Evolutionary conservation across 176 grass and related monocot genomes (phyloP).

Genomic region (Juncus inflexus): DNA sequence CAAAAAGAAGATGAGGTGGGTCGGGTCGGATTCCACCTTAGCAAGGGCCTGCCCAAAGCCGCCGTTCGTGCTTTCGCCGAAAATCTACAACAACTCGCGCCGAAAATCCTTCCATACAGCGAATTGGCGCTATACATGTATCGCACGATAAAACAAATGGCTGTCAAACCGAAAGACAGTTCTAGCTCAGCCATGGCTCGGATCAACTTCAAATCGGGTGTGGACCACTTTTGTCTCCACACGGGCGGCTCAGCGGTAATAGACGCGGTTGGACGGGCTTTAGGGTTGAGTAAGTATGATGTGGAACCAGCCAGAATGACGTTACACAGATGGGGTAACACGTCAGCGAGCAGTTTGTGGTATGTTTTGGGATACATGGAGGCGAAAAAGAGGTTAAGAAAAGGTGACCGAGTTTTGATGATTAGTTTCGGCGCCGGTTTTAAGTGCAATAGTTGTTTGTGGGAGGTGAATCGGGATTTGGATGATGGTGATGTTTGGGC

Average conservation of each 20-base stretch:
- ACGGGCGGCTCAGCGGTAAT: conserved; percentile 54
- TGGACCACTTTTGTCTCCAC: conserved; percentile 78
- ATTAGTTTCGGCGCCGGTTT: conserved; percentile 65
- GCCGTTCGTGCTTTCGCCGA: conserved; percentile 52
- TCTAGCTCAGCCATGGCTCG: background rate
- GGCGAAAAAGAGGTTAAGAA: conserved; percentile 45
- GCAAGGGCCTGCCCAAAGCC: conserved; percentile 58
- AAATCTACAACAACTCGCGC: conserved; percentile 48
- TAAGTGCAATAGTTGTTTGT: conserved; percentile 74
- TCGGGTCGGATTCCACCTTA: conserved; percentile 50
- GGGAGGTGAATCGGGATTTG: conserved; percentile 54
- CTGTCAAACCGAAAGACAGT: background rate
- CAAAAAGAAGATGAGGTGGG: conserved; percentile 56
- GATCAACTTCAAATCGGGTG: conserved; percentile 54
- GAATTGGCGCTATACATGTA: conserved; percentile 41
- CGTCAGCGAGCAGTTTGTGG: conserved; percentile 58
- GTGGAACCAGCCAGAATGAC: conserved; percentile 65
- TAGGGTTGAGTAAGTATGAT: conserved; percentile 44
- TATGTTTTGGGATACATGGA: conserved; percentile 78
- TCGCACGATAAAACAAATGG: background rate
- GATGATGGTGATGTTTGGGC: conserved; percentile 38
- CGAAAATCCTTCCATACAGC: conserved; percentile 39
- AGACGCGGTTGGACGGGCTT: conserved; percentile 39
- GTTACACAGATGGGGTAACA: conserved; percentile 71
- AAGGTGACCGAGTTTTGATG: conserved; percentile 55